These are phyloP conservation scores for Teratosphaeria destructans DNA, from an alignment of 2,329 filamentous ascomycete species.

Conservation along the genomic window DNA sequence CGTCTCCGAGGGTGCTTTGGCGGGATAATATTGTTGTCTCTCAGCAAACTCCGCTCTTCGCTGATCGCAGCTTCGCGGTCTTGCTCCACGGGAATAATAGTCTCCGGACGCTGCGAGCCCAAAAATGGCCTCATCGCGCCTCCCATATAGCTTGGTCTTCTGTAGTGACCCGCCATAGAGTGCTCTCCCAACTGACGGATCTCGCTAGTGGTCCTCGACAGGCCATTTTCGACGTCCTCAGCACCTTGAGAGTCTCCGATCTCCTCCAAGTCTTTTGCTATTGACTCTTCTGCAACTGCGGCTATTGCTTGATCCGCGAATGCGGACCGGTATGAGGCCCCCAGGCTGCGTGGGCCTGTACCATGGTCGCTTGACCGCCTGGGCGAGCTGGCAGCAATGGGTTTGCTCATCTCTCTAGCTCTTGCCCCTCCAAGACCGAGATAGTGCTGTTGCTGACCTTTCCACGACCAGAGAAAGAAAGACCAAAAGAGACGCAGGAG, in stretches of 20 bases:
- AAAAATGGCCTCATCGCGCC: constrained; percentile 62
- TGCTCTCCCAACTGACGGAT: constrained; percentile 17
- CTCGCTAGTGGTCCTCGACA: constrained; percentile 4
- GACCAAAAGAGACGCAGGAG: background rate
- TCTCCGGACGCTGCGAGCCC: constrained; percentile 44
- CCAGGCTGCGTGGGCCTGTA: constrained; percentile 14
- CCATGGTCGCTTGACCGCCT: constrained; percentile 1
- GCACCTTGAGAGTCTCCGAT: constrained; percentile 5
- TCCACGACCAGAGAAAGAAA: background rate
- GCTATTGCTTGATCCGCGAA: constrained; percentile 12
- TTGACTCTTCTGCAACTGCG: constrained; percentile 22
- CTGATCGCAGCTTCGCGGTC: constrained; percentile 45
- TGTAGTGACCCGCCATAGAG: constrained; percentile 57
- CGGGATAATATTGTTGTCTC: constrained; percentile 49
- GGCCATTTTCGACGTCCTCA: constrained; percentile 10
- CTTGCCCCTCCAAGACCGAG: background rate
- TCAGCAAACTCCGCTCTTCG: constrained; percentile 48
- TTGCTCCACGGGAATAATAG: constrained; percentile 29
- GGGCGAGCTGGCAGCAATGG: constrained; percentile 3
- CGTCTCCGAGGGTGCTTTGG: constrained; percentile 37
- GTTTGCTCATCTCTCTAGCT: constrained; percentile 7
- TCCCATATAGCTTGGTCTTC: constrained; percentile 65
- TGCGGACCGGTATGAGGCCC: constrained; percentile 18
- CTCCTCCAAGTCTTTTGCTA: constrained; percentile 21
- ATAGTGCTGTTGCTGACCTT: background rate